These are phyloP conservation scores for Coniochaeta sp. DNA, from an alignment of 2,329 filamentous ascomycete species.

Conservation along the genomic window DNA sequence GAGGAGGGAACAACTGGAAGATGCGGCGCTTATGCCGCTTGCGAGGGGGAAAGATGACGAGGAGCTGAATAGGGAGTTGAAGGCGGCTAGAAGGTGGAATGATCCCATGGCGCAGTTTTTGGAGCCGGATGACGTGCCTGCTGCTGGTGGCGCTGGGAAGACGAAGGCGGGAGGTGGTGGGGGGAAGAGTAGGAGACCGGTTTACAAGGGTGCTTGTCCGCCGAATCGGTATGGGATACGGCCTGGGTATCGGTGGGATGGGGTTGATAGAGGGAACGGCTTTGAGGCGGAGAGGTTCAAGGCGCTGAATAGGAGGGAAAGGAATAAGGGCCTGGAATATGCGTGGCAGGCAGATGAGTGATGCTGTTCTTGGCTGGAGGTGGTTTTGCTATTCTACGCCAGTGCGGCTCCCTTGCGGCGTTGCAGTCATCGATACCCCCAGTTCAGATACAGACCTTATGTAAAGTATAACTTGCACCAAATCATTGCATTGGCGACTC, in stretches of 20 bases:
- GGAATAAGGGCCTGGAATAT: constrained; percentile 77
- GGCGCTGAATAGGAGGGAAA: constrained; percentile 69
- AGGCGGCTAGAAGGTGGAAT: constrained; percentile 75
- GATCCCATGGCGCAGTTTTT: constrained; percentile 86
- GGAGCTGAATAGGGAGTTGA: constrained; percentile 78
- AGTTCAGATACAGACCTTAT: too few species aligned
- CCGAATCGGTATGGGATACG: constrained; percentile 93
- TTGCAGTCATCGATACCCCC: too few species aligned
- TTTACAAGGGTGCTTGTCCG: constrained; percentile 72
- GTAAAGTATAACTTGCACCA: too few species aligned
- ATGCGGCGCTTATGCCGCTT: constrained; percentile 76
- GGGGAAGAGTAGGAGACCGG: constrained; percentile 42
- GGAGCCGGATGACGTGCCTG: constrained; percentile 34
- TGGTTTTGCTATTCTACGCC: too few species aligned
- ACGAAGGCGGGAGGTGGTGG: constrained; percentile 19
- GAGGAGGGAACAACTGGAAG: constrained; percentile 61
- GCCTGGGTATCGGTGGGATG: constrained; percentile 93
- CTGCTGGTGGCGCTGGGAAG: constrained; percentile 10
- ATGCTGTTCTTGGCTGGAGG: too few species aligned
- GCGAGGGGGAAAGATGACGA: constrained; percentile 78
- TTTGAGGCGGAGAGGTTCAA: constrained; percentile 93
- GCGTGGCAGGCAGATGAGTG: constrained; percentile 84
- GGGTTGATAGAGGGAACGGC: constrained; percentile 87
- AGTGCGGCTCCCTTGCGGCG: too few species aligned
- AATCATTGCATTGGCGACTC: too few species aligned